These are phyloP conservation scores for Digitaria exilis DNA, from an alignment of 202 grass and related monocot genomes.

Conservation along the genomic window DNA sequence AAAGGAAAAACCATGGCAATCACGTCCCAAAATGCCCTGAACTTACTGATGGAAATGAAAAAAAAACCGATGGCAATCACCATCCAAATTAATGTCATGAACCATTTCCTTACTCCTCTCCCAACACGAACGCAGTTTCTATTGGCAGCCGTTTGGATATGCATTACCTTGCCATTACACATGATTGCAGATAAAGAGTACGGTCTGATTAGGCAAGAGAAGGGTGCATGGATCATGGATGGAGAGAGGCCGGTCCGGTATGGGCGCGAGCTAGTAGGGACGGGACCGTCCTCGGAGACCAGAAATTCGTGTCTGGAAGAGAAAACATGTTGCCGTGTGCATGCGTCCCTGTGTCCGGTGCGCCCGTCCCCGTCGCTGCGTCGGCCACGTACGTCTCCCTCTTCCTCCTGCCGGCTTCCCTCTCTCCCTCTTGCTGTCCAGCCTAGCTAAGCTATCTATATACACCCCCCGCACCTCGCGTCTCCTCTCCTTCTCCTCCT, in stretches of 20 bases:
- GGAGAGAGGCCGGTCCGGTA: not conserved
- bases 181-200: not conserved
- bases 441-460: constrained; percentile 31
- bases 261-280: not conserved
- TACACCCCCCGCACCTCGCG: constrained; percentile 27
- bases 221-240: too few species aligned
- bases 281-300: not conserved
- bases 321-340: constrained; percentile 34
- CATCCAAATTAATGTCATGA: too few species aligned
- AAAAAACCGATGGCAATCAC: too few species aligned
- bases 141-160: too few species aligned
- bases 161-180: too few species aligned
- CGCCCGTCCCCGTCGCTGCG: constrained; percentile 48
- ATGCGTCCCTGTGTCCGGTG: constrained; percentile 40
- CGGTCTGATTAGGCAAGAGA: not conserved
- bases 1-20: too few species aligned
- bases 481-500: not conserved
- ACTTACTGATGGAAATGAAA: too few species aligned
- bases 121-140: too few species aligned
- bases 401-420: constrained; percentile 13
- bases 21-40: too few species aligned
- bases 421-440: too few species aligned
- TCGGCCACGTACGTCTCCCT: constrained; percentile 53
- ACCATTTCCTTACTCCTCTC: too few species aligned
- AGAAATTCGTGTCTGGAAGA: not conserved